phyloP scores from a whole-genome alignment of 208 protist species.

The Trichomonas vaginalis region DNA sequence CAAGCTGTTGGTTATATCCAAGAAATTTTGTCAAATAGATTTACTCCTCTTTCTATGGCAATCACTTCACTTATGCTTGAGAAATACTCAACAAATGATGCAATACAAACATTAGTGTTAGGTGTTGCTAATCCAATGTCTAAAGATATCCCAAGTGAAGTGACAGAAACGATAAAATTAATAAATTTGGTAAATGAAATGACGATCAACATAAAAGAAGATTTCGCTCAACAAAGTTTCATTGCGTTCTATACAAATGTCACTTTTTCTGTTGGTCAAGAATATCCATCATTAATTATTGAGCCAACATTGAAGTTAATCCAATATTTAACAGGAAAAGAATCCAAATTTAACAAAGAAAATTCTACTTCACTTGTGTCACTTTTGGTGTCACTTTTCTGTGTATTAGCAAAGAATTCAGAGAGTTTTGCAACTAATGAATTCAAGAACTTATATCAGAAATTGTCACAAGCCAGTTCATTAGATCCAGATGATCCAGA shows the following conservation, averaged over 20 bases:
- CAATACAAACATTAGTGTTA: neutral
- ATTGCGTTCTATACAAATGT: neutral
- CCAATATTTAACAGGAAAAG: neutral
- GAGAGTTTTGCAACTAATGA: neutral
- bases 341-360: neutral
- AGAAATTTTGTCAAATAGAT: neutral
- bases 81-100: neutral
- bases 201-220: neutral
- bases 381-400: neutral
- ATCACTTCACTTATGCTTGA: neutral
- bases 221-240: neutral
- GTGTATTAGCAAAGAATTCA: neutral
- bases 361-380: neutral
- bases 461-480: neutral
- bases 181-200: neutral
- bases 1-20: neutral
- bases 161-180: neutral
- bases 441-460: no score
- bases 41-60: neutral
- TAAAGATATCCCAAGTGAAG: neutral
- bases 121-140: neutral
- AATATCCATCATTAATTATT: neutral
- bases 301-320: neutral
- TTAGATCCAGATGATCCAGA: neutral
- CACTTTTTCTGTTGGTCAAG: neutral